Base-by-base conservation (phyloP, 257 asterid genomes). In the Gynochthodes officinalis region DNA sequence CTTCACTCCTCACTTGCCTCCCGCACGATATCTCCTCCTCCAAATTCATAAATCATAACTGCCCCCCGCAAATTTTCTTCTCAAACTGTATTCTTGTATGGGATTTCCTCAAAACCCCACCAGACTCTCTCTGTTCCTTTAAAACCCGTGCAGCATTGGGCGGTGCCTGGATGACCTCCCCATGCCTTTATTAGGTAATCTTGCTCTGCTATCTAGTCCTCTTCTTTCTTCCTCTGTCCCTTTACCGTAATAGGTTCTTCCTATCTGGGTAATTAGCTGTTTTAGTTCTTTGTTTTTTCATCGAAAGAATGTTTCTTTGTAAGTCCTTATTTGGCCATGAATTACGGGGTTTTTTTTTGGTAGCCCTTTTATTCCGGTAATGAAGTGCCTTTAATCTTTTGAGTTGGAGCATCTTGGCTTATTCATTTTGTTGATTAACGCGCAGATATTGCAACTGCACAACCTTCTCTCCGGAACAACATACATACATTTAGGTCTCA, bases 371-470 rank as follows among this genome's bases (percentile, higher is more conserved):
- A 9, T 59, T 53, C 19, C 40, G 72, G 30, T 2, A 11, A 4
- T 11, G 28, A 10, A 50, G 27, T 27, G 40, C 59, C 46, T 42
- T n/a, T 19, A 62, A 14, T 23, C 48, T 25, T 0, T 57, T 59
- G 43, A 1, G 28, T 54, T 74, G 7, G 52, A 30, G 33, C 19
- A 35, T 5, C n/a, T 30, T 70, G 18, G 25, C 23, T 81, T 43
- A 62, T 63, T 28, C 65, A 42, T 14, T 42, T 46, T 46, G n/a
- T 61, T 53, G 57, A 46, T 70, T 76, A 33, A 69, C 70, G 61
- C 86, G 95, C 96, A 95, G 99, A 92, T 86, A 88, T 87, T 84
- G 91, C 96, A 78, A 82, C 80, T 78, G 73, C 94, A 84, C 96
- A 86, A 73, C 84, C 97, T 79, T 86, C 89, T 86, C 84, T 82